Base-by-base conservation (phyloP, 805 yeast genomes). In the Saccharomycopsis javanensis region DNA sequence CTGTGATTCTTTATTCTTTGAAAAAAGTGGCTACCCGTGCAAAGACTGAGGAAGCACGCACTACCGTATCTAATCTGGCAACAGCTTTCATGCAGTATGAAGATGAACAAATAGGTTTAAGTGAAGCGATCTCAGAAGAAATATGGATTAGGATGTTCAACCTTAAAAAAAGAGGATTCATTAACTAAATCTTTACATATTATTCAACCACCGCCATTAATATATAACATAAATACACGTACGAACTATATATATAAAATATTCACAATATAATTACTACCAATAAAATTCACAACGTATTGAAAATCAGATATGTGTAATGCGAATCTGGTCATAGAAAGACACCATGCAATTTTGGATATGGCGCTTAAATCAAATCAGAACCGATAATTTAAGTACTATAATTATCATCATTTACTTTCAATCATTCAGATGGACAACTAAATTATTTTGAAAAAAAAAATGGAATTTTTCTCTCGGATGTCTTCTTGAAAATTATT, bases 101-200 rank as follows among this genome's bases (percentile, higher is more conserved):
- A 63, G 58, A 64, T 23, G 66, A 68, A 20, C 80, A 79, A 57
- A 84, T 86, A 0, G 94, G 94, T 0, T 72, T 86, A 50, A 71
- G 81, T 52, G 83, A 79, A 57, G 88, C 88, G 0, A 73, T 86
- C 7, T 70, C 83, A 7, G 88, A 86, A 67, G 92, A 86, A 65
- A 69, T 85, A 11, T 71, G 74, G 67, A 42, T 59, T 25, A 16
- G 61, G 48, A 28, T 59, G 30, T 31, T 20, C 20, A 16, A 13
- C 23, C 52, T 57, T 4, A 55, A 55, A 28, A 52, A 42, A 15
- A 25, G 34, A 46, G 57, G 57, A 16, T 25, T 57, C 13, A 25
- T 57, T 7, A 42, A 42, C 15, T 42, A 28, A 42, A 20, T 42
- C 13, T 3, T 42, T 16, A 3, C 7, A 42, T 13, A 11, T 42